These are phyloP conservation scores for Alternaria longipes DNA, from an alignment of 2,329 filamentous ascomycete genomes.

Conservation along the genomic window DNA sequence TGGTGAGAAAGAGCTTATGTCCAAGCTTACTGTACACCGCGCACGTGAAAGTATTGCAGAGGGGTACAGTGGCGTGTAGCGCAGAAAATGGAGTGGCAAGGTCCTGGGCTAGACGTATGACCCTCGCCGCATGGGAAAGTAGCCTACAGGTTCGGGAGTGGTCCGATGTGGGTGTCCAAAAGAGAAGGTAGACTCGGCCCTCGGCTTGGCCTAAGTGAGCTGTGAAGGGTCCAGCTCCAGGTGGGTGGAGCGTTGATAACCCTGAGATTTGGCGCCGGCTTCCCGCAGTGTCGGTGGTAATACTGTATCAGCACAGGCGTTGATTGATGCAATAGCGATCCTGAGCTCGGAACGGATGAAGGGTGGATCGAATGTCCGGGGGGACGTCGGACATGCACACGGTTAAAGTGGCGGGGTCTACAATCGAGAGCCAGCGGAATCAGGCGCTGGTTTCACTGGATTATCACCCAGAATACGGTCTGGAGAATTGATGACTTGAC, in stretches of 20 bases:
- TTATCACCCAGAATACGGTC: conserved; percentile 9
- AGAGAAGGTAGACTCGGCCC: conserved; percentile 25
- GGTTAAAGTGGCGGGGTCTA: conserved; percentile 17
- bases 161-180: conserved; percentile 19
- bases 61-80: conserved; percentile 36
- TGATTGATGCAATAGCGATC: conserved; percentile 26
- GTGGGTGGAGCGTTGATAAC: conserved; percentile 30
- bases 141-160: conserved; percentile 34
- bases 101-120: conserved; percentile 24
- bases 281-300: conserved; percentile 25
- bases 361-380: conserved; percentile 15
- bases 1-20: conserved; percentile 26
- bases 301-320: conserved; percentile 22
- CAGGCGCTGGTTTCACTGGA: conserved; percentile 8
- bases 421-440: conserved; percentile 8
- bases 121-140: conserved; percentile 33
- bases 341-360: conserved; percentile 19
- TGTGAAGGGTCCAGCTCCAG: conserved; percentile 34
- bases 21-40: conserved; percentile 28
- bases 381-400: conserved; percentile 9
- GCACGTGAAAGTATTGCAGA: conserved; percentile 42
- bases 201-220: conserved; percentile 28
- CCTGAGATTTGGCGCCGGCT: conserved; percentile 29
- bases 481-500: conserved; percentile 1
- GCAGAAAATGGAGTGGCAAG: conserved; percentile 24